Evolutionary conservation across 2,329 filamentous ascomycete genomes (phyloP), one percentile per base, ranked within the genome.

Genomic region (Aphanocladium album): DNA sequence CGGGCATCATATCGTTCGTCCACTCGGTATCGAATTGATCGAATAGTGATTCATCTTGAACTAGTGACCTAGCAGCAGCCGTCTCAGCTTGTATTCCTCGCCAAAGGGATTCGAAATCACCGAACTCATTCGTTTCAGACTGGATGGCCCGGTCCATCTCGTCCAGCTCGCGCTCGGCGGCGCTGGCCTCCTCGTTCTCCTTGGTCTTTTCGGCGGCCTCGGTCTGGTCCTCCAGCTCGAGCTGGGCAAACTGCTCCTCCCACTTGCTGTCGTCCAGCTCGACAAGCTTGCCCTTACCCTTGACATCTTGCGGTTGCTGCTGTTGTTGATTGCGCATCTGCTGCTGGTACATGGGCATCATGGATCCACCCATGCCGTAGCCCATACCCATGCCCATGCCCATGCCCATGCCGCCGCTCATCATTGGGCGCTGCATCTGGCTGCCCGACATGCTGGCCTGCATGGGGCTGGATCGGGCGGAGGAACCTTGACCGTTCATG

Each of bases 231-330:
- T 87, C 80, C 64, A 88, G 77, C 72, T 93, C 91, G 72, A 97
- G 87, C 74, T 95, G 86, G 61, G 91, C 90, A 74, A 99, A 99
- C 74, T 98, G 92, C 68, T 92, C 91, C 76, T 98, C 93, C 95
- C 95, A 98, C 71, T 96, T 89, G 70, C 89, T 80, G 68, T 99
- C 93, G 72, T 97, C 91, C 25, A 98, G 83, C 77, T 98, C 95
- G 14, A 98, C 88, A 77, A 98, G 85, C 75, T 96, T 96, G 43
- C 90, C 93, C 73, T 98, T 98, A 62, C 89, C 90, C 74, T 92
- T 89, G 54, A 76, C 79, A 65, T 84, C 80, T 56, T 76, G 74
- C 61, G 78, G 76, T 68, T 47, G 54, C 23, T 57, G 53, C 39
- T 79, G 79, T 64, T 77, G 71, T 64, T 77, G 77, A 69, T 80